Evolutionary conservation across 805 yeast species (phyloP), one percentile per base, ranked within the genome.

Genomic region (Lipomyces mesembrius): DNA sequence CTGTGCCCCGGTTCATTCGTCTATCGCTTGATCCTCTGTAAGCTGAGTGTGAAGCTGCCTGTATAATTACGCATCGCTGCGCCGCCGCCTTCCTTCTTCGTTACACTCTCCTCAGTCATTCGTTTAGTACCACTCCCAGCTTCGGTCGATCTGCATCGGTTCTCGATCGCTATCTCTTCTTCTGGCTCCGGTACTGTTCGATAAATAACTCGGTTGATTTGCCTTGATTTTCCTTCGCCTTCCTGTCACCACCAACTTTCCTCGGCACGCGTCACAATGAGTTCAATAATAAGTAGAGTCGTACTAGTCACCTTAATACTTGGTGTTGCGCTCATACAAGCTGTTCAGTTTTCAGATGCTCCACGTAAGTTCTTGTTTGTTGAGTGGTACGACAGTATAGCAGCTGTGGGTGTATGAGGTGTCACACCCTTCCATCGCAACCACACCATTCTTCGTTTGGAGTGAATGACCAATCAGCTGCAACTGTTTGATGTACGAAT

Each of bases 221-320:
- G 20, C n/a, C 27, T 11, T 11, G n/a, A n/a, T 9, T 20, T 22
- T 11, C 8, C 53, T 49, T 25, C 27, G 8, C 53, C 11, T 25
- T 20, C 11, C 20, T 11, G 11, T 55, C 58, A 25, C 1, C n/a
- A 32, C 32, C 43, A 11, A 20, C 32, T 32, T 55, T 20, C 17
- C 43, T 25, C 59, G 29, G 32, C 59, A 32, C n/a, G 17, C 43
- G 25, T 20, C 59, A 56, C 14, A 25, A 56, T 56, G 59, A 11
- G 49, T 11, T 56, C 59, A 22, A 34, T 56, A 22, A 34, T 56
- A 56, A 56, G n/a, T 56, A 56, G 29, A 29, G n/a, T 56, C 17
- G n/a, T 56, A n/a, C 49, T 56, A 14, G 25, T 29, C 20, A 22
- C 34, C 2, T 29, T 56, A 29, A 56, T 56, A 56, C 22, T 56